Base-by-base conservation (phyloP, 176 grass and related monocot species). In the Poa pratensis region DNA sequence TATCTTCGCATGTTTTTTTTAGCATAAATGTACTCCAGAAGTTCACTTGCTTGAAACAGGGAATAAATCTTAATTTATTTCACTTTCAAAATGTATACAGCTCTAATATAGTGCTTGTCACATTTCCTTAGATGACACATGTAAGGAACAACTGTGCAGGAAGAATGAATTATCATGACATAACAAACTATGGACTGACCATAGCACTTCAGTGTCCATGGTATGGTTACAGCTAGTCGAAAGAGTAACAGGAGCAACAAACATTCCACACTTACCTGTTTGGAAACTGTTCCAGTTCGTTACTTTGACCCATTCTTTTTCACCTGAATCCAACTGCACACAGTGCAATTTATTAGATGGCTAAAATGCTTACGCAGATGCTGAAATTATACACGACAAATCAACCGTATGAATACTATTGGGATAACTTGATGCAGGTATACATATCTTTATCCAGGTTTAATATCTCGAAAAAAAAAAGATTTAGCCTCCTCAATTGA, bases 251-350 rank as follows among this genome's bases (percentile, higher is more conserved):
- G 27, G 39, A 73, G 45, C 14, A 40, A 76, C 18, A 76, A 59
- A 62, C 9, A 53, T 37, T 61, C n/a, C 19, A 35, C 35, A 70
- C 50, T 88, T 86, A 99, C 96, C 91, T 54, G 84, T 86, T 92
- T 85, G 34, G 80, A 96, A 89, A 83, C 37, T 89, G 22, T 78
- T 86, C 96, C 96, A 99, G 14, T 91, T 80, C 42, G 50, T 60
- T 83, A 99, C 94, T 92, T 99, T 99, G 24, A 86, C 74, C 96
- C 96, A 99, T 34, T 54, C 88, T 63, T 90, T 82, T 80, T 89
- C 67, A 2, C 91, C 94, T 80, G 91, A 96, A 61, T 96, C 91
- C 65, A 86, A 87, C 94, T 99, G 91, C 73, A 87, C 30, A 89
- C 24, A 80, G 20, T 11, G 53, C 28, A 60, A 34, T 0, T 65